Base-by-base conservation (phyloP, 257 asterid species). In the Rehmannia glutinosa region DNA sequence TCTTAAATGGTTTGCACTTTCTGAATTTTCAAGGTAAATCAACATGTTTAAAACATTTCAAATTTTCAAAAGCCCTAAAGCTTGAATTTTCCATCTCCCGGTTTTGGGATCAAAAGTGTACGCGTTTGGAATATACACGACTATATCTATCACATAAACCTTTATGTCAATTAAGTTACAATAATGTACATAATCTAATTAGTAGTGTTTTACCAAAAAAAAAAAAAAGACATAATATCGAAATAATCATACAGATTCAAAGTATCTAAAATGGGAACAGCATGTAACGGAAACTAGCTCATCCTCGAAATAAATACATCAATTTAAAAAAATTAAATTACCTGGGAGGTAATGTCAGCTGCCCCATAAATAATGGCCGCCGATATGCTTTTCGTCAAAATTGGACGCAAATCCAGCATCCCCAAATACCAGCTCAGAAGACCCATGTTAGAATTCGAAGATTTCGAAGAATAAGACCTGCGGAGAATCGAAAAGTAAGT, bases 281-380 rank as follows among this genome's bases (percentile, higher is more conserved):
- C 17, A 8, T 9, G 12, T 10, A 20, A 16, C 60, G 50, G 8
- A 11, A 36, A 16, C 20, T 7, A 32, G 27, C 6, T 13, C 53
- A 39, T 1, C 46, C 46, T 24, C 46, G 36, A 36, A n/a, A 49
- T 1, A n/a, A 12, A 47, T 4, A 17, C 46, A 39, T 28, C 16
- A 6, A 38, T 1, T 15, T 1, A 17, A 38, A 23, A 47, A 58
- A 50, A 35, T 1, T 32, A 38, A 68, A 62, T 41, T 58, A 81
- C 97, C 96, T 92, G 98, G 8, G 98, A 87, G 24, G 98, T 83
- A 5, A 79, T 46, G 67, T 92, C 98, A 33, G 98, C 93, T 10
- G 86, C 93, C 4, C 86, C 96, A 62, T 90, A 90, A 49, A 92
- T 92, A 16, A 87, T 8, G 32, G 86, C 83, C 8, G 93, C 65